These are phyloP conservation scores for Triglochin maritima DNA, from an alignment of 106 monocot genomes.

Conservation along the genomic window DNA sequence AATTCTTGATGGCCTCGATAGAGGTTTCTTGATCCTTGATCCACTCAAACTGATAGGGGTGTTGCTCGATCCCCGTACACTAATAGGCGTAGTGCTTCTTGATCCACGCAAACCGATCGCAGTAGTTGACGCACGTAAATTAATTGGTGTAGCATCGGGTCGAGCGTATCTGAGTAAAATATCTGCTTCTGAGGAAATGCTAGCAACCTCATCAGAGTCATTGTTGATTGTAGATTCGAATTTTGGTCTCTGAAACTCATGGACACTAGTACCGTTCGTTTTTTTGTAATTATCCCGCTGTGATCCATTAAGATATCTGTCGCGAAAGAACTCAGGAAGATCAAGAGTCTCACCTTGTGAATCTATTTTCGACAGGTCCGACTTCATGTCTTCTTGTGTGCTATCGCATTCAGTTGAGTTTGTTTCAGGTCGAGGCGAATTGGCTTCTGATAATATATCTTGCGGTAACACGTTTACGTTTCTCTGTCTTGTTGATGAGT, in stretches of 20 bases:
- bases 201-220: conserved; percentile 10
- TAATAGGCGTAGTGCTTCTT: no score
- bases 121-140: neutral
- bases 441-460: conserved; percentile 30
- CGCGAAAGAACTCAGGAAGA: conserved; percentile 9
- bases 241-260: neutral
- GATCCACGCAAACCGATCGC: no score
- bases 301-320: neutral
- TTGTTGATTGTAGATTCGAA: conserved; percentile 2
- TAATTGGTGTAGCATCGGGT: conserved; percentile 22
- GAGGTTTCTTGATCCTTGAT: conserved; percentile 56
- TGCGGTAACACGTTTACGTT: conserved; percentile 61
- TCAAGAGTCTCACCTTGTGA: neutral
- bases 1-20: conserved; percentile 32
- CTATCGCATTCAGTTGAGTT: neutral
- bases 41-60: conserved; percentile 4
- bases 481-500: conserved; percentile 35
- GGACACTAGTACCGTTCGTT: neutral
- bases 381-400: conserved; percentile 7
- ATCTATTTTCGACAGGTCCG: neutral
- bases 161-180: conserved; percentile 21
- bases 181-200: conserved; percentile 12
- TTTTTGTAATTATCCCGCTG: neutral
- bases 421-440: conserved; percentile 42
- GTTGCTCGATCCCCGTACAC: no score